phyloP scores from a whole-genome alignment of 352 stramenopile genomes.

The Aphanomyces astaci region DNA sequence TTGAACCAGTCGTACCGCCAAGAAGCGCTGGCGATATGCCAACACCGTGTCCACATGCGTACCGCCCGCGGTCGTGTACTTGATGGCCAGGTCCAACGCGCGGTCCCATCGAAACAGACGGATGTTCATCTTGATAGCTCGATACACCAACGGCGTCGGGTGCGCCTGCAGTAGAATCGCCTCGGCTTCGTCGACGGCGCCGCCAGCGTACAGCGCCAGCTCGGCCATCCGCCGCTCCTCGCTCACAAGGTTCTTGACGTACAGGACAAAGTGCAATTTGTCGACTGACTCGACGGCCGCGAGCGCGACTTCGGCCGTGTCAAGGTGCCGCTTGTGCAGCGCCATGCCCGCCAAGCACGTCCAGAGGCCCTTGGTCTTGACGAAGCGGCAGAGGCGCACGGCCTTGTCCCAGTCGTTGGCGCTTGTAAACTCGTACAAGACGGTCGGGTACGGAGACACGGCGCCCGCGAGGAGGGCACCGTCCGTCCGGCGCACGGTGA shows the following conservation, averaged over 20 bases:
- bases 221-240: slow-evolving; percentile 85
- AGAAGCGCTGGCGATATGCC: slow-evolving; percentile 79
- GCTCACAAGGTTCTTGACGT: slow-evolving; percentile 77
- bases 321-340: slow-evolving; percentile 77
- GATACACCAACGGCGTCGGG: slow-evolving; percentile 82
- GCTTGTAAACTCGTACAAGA: slow-evolving; percentile 84
- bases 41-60: slow-evolving; percentile 88
- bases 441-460: slow-evolving; percentile 68
- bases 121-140: slow-evolving; percentile 92
- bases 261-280: slow-evolving; percentile 89
- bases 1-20: slow-evolving; percentile 40
- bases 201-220: slow-evolving; percentile 75
- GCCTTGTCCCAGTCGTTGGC: slow-evolving; percentile 86
- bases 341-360: slow-evolving; percentile 87
- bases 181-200: slow-evolving; percentile 84
- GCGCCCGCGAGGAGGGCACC: slow-evolving; percentile 75
- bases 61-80: slow-evolving; percentile 75
- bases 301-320: slow-evolving; percentile 88
- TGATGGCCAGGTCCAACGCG: slow-evolving; percentile 82
- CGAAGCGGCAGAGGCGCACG: slow-evolving; percentile 85
- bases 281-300: slow-evolving; percentile 87
- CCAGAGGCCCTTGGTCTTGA: slow-evolving; percentile 86
- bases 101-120: slow-evolving; percentile 84
- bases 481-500: slow-evolving; percentile 83
- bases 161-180: slow-evolving; percentile 86